Percentiles rank a stretch among this genome's conserved stretches.
Conservation (phyloP, 2,329 filamentous ascomycete species). For the Cercospora janseana region DNA sequence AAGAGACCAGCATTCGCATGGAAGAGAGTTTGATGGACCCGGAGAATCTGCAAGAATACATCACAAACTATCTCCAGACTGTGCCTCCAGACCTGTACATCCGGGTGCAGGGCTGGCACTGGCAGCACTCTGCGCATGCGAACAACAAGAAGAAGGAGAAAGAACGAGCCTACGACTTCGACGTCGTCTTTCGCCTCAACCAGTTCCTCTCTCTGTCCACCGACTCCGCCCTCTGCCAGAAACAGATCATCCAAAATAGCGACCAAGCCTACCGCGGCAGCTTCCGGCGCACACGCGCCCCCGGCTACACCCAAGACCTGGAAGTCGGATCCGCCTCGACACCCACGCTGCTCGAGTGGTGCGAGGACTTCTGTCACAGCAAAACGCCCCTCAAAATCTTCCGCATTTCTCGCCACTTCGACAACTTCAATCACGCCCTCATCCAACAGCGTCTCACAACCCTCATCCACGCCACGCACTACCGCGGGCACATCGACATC, state of each 20-base stretch:
- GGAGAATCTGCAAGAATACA: conserved; percentile 27
- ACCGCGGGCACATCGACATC: conserved; percentile 61
- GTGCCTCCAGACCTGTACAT: conserved; percentile 28
- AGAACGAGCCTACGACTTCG: conserved; percentile 31
- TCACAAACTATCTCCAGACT: conserved; percentile 27
- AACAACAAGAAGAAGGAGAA: conserved; percentile 35
- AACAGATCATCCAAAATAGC: conserved; percentile 53
- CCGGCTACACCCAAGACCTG: conserved; percentile 46
- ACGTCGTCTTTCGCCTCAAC: conserved; percentile 28
- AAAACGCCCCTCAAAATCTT: conserved; percentile 56
- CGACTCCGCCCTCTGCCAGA: conserved; percentile 30
- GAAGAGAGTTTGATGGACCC: conserved; percentile 30
- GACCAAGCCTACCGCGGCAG: conserved; percentile 66
- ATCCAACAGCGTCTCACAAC: conserved; percentile 54
- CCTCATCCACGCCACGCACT: conserved; percentile 65
- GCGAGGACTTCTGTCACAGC: conserved; percentile 63
- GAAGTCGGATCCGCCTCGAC: conserved; percentile 44
- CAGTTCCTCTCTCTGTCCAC: conserved; percentile 20
- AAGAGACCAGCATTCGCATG: conserved; percentile 32
- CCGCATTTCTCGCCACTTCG: conserved; percentile 46
- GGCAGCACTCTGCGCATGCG: conserved; percentile 24
- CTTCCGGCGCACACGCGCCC: conserved; percentile 54
- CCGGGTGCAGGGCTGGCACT: conserved; percentile 32
- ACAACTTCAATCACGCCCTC: conserved; percentile 59
- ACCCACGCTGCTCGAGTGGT: conserved; percentile 60